Base-by-base conservation (phyloP, 2,329 filamentous ascomycete species). In the Cytospora schulzeri region DNA sequence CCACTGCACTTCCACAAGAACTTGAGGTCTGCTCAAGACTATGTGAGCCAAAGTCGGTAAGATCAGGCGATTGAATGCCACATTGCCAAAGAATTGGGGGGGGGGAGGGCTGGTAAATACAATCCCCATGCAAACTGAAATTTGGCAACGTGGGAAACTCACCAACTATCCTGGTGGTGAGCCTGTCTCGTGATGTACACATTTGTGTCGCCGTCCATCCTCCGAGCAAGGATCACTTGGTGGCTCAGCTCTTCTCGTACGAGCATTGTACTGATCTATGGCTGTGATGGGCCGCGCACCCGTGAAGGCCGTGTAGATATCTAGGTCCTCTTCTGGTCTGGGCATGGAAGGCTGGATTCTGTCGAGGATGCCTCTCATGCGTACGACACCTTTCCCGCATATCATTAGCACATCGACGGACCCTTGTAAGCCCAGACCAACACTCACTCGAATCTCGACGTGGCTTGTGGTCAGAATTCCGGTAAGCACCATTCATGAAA, bases 361-460 rank as follows among this genome's bases (percentile, higher is more conserved):
- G 31, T 65, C 65, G 3, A 67, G 51, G 4, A 65, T 65, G 9
- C 54, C 56, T 15, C 17, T n/a, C 52, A 17, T 31, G 22, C 14
- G 28, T 28, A n/a, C 48, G 52, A 26, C 4, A n/a, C 31, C 31
- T 38, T 22, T 19, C 4, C 4, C 15, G 9, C 45, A 48, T 28
- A 15, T 22, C 5, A 53, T 22, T 51, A 24, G 31, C 22, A 53
- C 2, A 22, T 1, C 22, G 15, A 74, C 84, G 78, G 68, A 88
- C 87, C 26, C 85, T 77, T 50, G 81, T 80, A 38, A 87, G 79
- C 74, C n/a, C 11, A 24, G n/a, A 48, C 4, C n/a, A 48, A 4
- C 9, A 48, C 45, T 48, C 19, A 48, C 51, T 65, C 2, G 65
- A 65, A n/a, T 64, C 62, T 17, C 65, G 58, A 15, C 65, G 53